These are phyloP conservation scores for Jatropha multifida DNA, from an alignment of 441 rosid species.

Conservation along the genomic window DNA sequence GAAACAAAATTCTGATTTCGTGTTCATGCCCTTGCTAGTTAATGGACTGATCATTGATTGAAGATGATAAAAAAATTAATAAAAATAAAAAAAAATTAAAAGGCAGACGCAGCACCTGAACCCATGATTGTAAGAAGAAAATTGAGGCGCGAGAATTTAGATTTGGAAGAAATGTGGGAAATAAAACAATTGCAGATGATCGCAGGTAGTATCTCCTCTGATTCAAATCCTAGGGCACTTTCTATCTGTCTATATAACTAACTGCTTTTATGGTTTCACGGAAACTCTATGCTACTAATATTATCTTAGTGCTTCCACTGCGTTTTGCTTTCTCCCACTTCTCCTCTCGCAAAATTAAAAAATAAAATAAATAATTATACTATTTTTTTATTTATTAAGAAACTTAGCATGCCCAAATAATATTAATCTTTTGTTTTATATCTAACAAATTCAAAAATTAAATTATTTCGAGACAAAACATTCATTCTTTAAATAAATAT, in stretches of 20 bases:
- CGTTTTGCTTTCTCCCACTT: too few relatives aligned
- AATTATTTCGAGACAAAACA: too few relatives aligned
- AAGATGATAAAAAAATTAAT: background rate
- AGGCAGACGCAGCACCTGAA: slow-evolving; percentile 7
- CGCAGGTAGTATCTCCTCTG: background rate
- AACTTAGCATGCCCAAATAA: too few relatives aligned
- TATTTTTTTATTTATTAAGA: too few relatives aligned
- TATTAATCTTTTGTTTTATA: too few relatives aligned
- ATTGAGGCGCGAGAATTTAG: background rate
- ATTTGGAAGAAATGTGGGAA: background rate
- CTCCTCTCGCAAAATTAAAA: too few relatives aligned
- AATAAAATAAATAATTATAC: too few relatives aligned
- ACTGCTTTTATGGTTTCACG: background rate
- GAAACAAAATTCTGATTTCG: background rate
- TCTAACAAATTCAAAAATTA: too few relatives aligned
- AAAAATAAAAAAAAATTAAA: background rate
- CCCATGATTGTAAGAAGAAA: slow-evolving; percentile 15
- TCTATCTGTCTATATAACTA: background rate
- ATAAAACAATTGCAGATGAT: background rate
- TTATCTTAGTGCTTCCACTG: background rate
- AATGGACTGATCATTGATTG: background rate
- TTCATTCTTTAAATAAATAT: too few relatives aligned
- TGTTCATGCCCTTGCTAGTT: background rate
- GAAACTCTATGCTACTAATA: background rate
- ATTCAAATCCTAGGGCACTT: background rate